phyloP scores from a whole-genome alignment of 345 rosid genomes.

The Lepidium didymum region DNA sequence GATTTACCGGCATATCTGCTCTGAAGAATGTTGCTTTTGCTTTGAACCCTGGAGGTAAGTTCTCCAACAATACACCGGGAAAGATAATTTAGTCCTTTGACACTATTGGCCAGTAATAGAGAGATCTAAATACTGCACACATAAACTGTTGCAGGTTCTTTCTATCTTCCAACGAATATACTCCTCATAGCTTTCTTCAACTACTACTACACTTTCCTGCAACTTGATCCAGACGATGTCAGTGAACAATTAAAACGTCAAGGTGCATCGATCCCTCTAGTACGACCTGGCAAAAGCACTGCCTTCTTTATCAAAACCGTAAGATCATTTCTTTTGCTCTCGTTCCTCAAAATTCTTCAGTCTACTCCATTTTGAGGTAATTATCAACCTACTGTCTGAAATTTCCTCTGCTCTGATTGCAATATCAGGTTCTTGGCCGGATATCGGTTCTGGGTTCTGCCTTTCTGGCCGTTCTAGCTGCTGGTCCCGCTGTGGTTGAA shows the following conservation, averaged over 20 bases:
- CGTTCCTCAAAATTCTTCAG: not conserved
- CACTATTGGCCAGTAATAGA: not conserved
- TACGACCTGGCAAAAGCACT: slow-evolving; percentile 93
- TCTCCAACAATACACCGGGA: not conserved
- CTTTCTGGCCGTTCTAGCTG: slow-evolving; percentile 85
- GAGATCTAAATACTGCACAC: not conserved
- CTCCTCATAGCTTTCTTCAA: slow-evolving; percentile 94
- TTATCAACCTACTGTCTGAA: not conserved
- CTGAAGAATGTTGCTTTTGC: slow-evolving; percentile 81
- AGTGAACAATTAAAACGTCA: slow-evolving; percentile 98
- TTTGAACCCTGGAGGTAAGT: slow-evolving; percentile 84
- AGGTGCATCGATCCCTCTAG: slow-evolving; percentile 93
- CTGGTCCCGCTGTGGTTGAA: slow-evolving; percentile 92
- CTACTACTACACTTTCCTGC: slow-evolving; percentile 95
- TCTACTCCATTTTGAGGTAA: not conserved
- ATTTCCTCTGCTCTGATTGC: not conserved
- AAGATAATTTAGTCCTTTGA: not conserved
- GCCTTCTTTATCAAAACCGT: slow-evolving; percentile 82
- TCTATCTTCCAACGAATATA: slow-evolving; percentile 87
- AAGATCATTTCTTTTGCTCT: slow-evolving; percentile 13
- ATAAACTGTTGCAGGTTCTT: slow-evolving; percentile 56
- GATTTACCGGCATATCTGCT: slow-evolving; percentile 79
- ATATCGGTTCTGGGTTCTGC: slow-evolving; percentile 90
- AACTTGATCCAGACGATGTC: slow-evolving; percentile 95
- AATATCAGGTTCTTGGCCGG: slow-evolving; percentile 73